phyloP scores from a whole-genome alignment of 331 rosid species.

The Prunus yedoensis region DNA sequence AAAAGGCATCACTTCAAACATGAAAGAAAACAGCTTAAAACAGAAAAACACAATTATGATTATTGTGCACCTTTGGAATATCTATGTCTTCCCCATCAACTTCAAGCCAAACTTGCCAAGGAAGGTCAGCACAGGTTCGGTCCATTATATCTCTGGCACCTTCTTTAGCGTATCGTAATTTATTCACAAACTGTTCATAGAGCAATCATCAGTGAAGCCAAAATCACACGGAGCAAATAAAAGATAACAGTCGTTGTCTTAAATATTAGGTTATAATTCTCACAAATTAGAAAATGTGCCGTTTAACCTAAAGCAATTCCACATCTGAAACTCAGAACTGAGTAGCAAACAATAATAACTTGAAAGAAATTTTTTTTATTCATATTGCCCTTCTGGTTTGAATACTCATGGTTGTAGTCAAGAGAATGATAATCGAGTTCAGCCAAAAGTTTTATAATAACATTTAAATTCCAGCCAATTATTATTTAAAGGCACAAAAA shows the following conservation, averaged over 20 bases:
- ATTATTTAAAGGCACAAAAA: not conserved
- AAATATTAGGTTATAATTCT: not conserved
- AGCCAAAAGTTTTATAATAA: not conserved
- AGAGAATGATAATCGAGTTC: not conserved
- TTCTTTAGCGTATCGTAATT: constrained; percentile 77
- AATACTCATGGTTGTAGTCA: not conserved
- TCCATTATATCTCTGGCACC: constrained; percentile 87
- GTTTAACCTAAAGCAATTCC: not conserved
- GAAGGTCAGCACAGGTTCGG: constrained; percentile 81
- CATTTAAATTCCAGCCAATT: not conserved
- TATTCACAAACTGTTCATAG: constrained; percentile 54
- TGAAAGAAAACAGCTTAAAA: constrained; percentile 11
- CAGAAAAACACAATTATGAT: not conserved
- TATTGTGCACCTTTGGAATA: constrained; percentile 56
- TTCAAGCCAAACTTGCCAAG: constrained; percentile 90
- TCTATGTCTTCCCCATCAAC: constrained; percentile 73
- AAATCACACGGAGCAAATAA: not conserved
- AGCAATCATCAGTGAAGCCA: constrained; percentile 28
- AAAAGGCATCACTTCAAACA: constrained; percentile 6
- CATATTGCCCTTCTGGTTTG: not conserved
- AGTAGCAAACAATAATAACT: constrained; percentile 2
- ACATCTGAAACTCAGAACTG: constrained; percentile 14
- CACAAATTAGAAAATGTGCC: not conserved
- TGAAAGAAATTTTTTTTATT: not conserved
- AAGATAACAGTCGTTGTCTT: not conserved